Base-by-base conservation (phyloP, 768 basidiomycete species). In the Mycena vitilis region DNA sequence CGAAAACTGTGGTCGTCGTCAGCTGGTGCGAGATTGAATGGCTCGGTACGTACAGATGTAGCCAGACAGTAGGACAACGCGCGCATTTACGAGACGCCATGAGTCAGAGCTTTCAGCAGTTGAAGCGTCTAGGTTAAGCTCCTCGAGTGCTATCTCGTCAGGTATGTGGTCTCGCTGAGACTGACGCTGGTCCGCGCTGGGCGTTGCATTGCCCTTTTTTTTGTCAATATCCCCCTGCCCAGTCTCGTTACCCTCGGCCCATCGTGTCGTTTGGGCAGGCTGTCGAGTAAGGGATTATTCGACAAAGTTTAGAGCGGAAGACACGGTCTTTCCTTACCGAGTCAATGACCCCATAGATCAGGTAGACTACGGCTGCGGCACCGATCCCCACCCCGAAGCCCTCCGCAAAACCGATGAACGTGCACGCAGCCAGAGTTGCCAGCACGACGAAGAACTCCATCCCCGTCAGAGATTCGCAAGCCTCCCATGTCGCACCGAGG, bases 371-470 rank as follows among this genome's bases (percentile, higher is more conserved):
- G 44, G 67, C 54, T 2, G 75, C 73, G 8, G 63, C 62, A 11
- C 68, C 75, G 49, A 76, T 73, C 6, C 75, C 75, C 15, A 75
- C 68, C 1, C 74, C 74, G 36, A 76, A 76, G 51, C 75, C 75
- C 54, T 69, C 68, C 36, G 75, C 73, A 30, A 76, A 76, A 16
- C 75, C 75, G 12, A 76, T 53, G 61, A 72, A 71, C 2, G 74
- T 75, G 40, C 75, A 75, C 11, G 69, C 64, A n/a, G 60, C 52
- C 4, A 74, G 70, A 8, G 75, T 76, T 8, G 53, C 68, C 11
- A 75, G n/a, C 1, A 74, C 73, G 13, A 76, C 63, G 10, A 60
- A 64, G 49, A 63, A 76, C 51, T 76, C 75, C 51, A 70, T 67
- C 23, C 60, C 53, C 5, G 69, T 38, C 12, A 74, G 67, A 16